Percentiles rank a stretch among this genome's conserved stretches.
Evolutionary conservation across 441 rosid genomes (phyloP).

Genomic region (Sinapis alba): DNA sequence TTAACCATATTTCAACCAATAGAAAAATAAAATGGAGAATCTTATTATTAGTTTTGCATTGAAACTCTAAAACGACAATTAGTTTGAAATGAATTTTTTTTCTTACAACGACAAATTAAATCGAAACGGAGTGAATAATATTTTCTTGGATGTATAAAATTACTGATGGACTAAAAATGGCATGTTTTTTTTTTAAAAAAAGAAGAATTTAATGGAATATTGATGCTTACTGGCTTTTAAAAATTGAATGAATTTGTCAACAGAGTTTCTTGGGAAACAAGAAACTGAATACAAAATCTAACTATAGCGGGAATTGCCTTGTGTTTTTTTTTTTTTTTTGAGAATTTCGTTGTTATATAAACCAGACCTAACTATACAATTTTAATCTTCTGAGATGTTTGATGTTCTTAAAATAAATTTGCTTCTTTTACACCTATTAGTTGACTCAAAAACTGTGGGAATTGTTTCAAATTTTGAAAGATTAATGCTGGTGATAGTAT

Average conservation of each 20-base stretch:
- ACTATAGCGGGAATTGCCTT: not conserved
- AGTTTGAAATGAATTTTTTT: too few relatives aligned
- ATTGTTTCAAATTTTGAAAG: not conserved
- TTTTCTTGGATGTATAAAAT: not conserved
- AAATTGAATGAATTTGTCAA: not conserved
- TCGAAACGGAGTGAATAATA: too few relatives aligned
- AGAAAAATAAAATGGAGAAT: too few relatives aligned
- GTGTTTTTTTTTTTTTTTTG: not conserved
- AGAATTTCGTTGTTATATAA: not conserved
- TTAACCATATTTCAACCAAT: too few relatives aligned
- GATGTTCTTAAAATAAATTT: not conserved
- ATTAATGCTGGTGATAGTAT: not conserved
- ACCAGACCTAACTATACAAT: not conserved
- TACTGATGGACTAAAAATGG: not conserved
- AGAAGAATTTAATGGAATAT: not conserved
- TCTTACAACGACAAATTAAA: too few relatives aligned
- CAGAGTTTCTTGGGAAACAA: conserved; percentile 19
- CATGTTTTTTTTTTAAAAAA: not conserved
- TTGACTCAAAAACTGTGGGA: not conserved
- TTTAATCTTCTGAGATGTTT: not conserved
- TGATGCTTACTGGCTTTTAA: not conserved
- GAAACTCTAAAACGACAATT: too few relatives aligned
- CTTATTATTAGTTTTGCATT: too few relatives aligned
- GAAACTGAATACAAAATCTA: not conserved
- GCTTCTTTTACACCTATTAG: not conserved